Base-by-base conservation (phyloP, 108 stramenopile species). In the Schizochytrium sp. region DNA sequence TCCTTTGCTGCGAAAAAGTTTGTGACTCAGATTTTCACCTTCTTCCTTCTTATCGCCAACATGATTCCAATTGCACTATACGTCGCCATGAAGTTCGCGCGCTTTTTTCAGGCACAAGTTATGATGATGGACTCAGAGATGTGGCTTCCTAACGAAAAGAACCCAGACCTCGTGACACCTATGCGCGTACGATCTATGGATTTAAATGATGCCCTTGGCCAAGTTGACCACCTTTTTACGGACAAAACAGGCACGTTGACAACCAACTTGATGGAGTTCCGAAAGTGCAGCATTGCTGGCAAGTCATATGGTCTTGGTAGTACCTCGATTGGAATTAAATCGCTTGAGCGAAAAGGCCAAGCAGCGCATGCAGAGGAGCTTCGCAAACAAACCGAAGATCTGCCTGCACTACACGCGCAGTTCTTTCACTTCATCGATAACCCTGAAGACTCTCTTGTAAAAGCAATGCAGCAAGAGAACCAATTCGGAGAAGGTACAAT, bases 51-150 rank as follows among this genome's bases (percentile, higher is more conserved):
- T n/a, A 91, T 91, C 91, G 92, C 93, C 72, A 92, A 91, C 55
- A 91, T 94, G 92, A 93, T 95, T n/a, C 94, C 94, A 56, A 93
- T 95, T 38, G 93, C 93, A 41, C 92, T 95, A 49, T 95, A 95
- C 89, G 94, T 95, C 46, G 90, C 90, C 19, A 92, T 95, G 94
- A 60, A 92, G 50, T 89, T 94, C 19, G 90, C 92, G 49, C 91
- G 91, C 38, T 94, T 91, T 59, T 73, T 93, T 56, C 93, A 92
- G 53, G 90, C 92, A 17, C 89, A 89, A 56, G 5, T 49, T 17
- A 91, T 88, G 47, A 92, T 94, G 72, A 95, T 94, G 91, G 92
- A 93, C 45, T 72, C 59, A 55, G 93, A 90, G 28, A 15, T 89
- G 13, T 13, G 38, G 15, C 91, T 93, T 61, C 4, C 38, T 50